Base-by-base conservation (phyloP, 768 basidiomycete species). In the Gloeophyllum trabeum region DNA sequence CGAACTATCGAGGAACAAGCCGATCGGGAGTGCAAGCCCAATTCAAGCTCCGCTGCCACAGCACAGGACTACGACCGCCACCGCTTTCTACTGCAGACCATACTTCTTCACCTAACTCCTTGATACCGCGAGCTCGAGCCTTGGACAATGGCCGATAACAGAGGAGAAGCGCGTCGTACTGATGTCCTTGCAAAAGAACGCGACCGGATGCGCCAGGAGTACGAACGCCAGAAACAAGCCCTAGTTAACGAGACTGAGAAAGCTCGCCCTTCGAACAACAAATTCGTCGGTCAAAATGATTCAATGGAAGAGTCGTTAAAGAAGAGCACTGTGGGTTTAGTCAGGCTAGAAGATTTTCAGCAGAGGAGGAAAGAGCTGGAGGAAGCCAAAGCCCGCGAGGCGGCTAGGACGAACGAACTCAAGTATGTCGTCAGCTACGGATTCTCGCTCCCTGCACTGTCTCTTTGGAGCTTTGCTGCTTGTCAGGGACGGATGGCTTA, bases 211-310 rank as follows among this genome's bases (percentile, higher is more conserved):
- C 77, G 80, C 52, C 83, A 89, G 58, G 84, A 89, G 32, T 91
- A 73, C 50, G 80, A 87, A 51, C 74, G 81, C 16, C 82, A 88
- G 57, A 87, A 87, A 52, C 77, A 82, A 55, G 72, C 71, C 36
- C 76, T 91, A 58, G 79, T 87, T 52, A 76, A 72, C 56, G 92
- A 96, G 64, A 92, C 91, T 2, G 88, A 94, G 66, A 93, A 92
- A 61, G 81, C 87, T 28, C 82, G 90, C 23, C 87, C 91, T 3
- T 86, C 88, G 0, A 63, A 76, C 3, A 81, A 83, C 56, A 84
- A 92, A 46, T 98, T 98, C 61, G 86, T 94, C 26, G 89, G 90
- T 1, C 88, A 93, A 59, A 78, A 88, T 61, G 93, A 97, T 57
- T 89, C 87, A 4, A 79, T 96, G 71, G 94, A 97, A 59, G 94